phyloP scores from a whole-genome alignment of 2,329 filamentous ascomycete genomes.

The Ilyonectria mors-panacis region DNA sequence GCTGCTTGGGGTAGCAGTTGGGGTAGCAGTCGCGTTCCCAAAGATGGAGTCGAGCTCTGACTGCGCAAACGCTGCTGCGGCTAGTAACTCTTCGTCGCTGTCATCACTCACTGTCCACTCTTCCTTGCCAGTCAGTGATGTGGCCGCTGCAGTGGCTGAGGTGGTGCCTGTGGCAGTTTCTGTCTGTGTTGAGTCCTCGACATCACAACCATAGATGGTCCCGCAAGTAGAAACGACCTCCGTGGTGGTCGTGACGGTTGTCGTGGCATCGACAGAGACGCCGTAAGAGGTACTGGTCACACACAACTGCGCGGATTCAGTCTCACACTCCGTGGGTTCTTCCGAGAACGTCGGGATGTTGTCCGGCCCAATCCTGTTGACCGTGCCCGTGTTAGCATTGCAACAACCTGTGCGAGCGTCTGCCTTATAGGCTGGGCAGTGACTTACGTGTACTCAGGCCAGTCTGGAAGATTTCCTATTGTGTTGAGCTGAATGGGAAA shows the following conservation, averaged over 20 bases:
- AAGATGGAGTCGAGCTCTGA: conserved; percentile 6
- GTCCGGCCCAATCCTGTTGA: conserved; percentile 6
- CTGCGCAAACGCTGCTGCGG: neutral
- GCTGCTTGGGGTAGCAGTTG: neutral
- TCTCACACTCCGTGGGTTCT: conserved; percentile 13
- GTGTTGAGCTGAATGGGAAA: conserved; percentile 11
- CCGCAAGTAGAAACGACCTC: conserved; percentile 5
- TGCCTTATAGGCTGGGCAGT: neutral
- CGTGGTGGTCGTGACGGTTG: neutral
- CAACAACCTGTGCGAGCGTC: too few relatives aligned
- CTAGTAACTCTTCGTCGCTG: neutral
- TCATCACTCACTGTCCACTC: neutral
- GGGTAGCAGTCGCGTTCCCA: neutral
- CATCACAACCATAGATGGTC: conserved; percentile 8
- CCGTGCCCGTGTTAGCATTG: neutral
- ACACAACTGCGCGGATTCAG: conserved; percentile 10
- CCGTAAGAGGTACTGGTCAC: conserved; percentile 5
- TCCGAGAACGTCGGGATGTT: neutral
- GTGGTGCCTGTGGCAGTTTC: neutral
- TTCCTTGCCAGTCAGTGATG: neutral
- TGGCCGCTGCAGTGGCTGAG: neutral
- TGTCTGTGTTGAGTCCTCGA: conserved; percentile 1
- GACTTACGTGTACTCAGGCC: conserved; percentile 9
- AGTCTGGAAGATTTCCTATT: neutral
- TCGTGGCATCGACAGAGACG: neutral